phyloP scores from a whole-genome alignment of 2,329 filamentous ascomycete species.

The Pseudohalonectria lignicola region DNA sequence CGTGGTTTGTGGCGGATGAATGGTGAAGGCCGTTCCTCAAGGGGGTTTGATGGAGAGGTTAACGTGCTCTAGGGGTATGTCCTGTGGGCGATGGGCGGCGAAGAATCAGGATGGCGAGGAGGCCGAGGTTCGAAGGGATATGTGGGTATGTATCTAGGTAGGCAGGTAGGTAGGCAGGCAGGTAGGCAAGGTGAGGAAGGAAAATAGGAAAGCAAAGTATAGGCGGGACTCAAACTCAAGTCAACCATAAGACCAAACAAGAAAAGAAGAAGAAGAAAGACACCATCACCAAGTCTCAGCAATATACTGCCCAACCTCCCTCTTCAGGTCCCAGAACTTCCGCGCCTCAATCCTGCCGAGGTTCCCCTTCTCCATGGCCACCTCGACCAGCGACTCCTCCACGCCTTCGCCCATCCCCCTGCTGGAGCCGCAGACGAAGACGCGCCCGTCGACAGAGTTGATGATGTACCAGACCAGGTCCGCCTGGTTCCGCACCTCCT shows the following conservation, averaged over 20 bases:
- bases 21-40: too few relatives aligned
- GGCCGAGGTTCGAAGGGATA: too few relatives aligned
- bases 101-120: too few relatives aligned
- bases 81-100: too few relatives aligned
- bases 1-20: too few relatives aligned
- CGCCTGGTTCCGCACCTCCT: conserved; percentile 82
- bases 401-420: conserved; percentile 98
- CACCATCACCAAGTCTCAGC: conserved; percentile 57
- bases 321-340: conserved; percentile 87
- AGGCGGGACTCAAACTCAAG: too few relatives aligned
- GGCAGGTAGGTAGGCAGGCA: too few relatives aligned
- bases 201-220: too few relatives aligned
- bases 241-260: neutral
- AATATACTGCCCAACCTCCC: conserved; percentile 89
- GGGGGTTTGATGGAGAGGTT: too few relatives aligned
- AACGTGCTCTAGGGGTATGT: too few relatives aligned
- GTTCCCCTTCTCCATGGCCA: conserved; percentile 87
- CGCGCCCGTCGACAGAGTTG: conserved; percentile 87
- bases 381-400: conserved; percentile 74
- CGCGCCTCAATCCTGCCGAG: conserved; percentile 70
- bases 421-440: conserved; percentile 92
- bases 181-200: too few relatives aligned
- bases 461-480: conserved; percentile 98
- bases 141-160: too few relatives aligned
- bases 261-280: neutral